A percentile compares a stretch with the other conserved stretches of the same genome.
These are phyloP conservation scores for Luffa acutangula DNA, from an alignment of 306 rosid species.

Conservation along the genomic window DNA sequence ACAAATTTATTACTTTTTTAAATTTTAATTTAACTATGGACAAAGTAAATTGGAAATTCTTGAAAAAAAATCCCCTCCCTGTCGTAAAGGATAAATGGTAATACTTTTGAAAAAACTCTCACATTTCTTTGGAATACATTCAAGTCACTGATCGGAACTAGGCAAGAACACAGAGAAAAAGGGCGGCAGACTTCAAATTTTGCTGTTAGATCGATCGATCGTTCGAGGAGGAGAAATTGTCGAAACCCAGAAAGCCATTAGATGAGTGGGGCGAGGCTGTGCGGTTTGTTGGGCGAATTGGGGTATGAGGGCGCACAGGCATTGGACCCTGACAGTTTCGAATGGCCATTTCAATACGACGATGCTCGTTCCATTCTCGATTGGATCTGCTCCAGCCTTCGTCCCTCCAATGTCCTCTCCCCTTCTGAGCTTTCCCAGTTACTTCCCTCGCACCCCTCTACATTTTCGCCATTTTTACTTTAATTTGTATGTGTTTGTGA, in stretches of 20 bases:
- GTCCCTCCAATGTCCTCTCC: constrained; percentile 80
- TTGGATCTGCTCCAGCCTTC: constrained; percentile 93
- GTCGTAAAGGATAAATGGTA: too few species aligned
- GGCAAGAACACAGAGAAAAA: not conserved
- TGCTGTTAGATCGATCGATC: not conserved
- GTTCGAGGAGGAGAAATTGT: not conserved
- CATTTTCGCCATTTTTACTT: not conserved
- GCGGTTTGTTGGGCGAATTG: constrained; percentile 54
- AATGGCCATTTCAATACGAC: constrained; percentile 91
- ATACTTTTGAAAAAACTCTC: not conserved
- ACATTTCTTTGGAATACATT: not conserved
- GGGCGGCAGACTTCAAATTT: constrained; percentile 5
- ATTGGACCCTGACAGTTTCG: constrained; percentile 84
- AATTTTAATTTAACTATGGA: too few species aligned
- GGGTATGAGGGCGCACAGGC: constrained; percentile 53
- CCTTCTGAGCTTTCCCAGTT: constrained; percentile 72
- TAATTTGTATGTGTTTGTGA: not conserved
- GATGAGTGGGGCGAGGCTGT: constrained; percentile 65
- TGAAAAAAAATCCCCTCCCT: too few species aligned
- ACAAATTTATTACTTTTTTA: too few species aligned
- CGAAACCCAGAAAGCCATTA: not conserved
- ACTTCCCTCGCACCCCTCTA: not conserved
- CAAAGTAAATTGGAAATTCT: too few species aligned
- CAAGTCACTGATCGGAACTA: not conserved
- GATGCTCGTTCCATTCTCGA: constrained; percentile 81